A percentile compares a stretch with the other conserved stretches of the same genome.
Evolutionary conservation across 2,329 filamentous ascomycete species (phyloP).

Genomic region (Helotiales sp.): DNA sequence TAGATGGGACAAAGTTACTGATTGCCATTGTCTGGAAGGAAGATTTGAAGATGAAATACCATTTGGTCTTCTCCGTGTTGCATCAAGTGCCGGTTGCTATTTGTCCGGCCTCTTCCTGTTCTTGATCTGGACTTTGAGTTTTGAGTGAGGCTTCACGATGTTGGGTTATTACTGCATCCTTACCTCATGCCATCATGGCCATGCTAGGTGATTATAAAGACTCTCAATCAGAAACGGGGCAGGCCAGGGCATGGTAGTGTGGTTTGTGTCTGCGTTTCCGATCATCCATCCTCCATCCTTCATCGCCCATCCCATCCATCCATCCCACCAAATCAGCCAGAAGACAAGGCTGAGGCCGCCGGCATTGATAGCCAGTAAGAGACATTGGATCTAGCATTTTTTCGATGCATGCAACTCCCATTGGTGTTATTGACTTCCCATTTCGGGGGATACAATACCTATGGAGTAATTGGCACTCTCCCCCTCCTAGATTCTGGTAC

Average conservation of each 20-base stretch:
- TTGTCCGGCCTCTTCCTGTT: neutral
- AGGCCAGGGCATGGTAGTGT: neutral
- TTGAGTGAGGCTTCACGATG: neutral
- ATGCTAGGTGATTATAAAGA: constrained; percentile 17
- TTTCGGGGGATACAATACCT: neutral
- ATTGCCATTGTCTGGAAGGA: too few species aligned
- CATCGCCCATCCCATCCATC: too few species aligned
- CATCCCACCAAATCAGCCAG: neutral
- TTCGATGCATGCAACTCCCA: neutral
- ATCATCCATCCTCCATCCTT: neutral
- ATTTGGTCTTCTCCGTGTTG: neutral
- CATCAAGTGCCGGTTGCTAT: neutral
- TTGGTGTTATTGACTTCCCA: neutral
- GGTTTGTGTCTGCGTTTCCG: neutral
- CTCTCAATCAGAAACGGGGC: neutral
- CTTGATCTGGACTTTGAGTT: neutral
- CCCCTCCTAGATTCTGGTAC: neutral
- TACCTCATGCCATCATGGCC: neutral
- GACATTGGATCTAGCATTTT: neutral
- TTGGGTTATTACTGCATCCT: too few species aligned
- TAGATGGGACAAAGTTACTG: too few species aligned
- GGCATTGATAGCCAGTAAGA: neutral
- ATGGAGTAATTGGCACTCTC: neutral
- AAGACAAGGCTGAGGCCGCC: neutral
- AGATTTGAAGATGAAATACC: neutral